phyloP scores from a whole-genome alignment of 108 stramenopile genomes.

The Nannochloropsis granulata region DNA sequence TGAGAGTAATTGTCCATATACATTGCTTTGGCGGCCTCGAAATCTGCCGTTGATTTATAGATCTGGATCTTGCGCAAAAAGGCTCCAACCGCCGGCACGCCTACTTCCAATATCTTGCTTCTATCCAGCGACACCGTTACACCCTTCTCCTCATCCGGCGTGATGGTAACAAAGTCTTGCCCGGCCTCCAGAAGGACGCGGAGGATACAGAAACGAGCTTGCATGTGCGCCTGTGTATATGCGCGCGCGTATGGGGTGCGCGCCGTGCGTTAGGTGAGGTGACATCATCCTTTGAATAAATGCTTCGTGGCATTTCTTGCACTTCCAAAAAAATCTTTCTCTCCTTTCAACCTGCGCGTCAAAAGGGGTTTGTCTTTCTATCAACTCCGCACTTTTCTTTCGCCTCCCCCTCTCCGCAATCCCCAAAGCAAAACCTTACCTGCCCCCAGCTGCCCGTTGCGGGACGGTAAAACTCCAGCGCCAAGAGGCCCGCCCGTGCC shows the following conservation, averaged over 20 bases:
- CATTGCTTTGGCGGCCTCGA: not conserved
- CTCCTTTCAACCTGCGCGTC: too few relatives aligned
- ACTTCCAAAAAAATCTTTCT: too few relatives aligned
- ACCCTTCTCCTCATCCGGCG: not conserved
- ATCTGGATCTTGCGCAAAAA: not conserved
- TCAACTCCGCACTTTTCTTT: too few relatives aligned
- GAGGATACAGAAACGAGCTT: not conserved
- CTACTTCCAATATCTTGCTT: not conserved
- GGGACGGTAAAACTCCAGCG: not conserved
- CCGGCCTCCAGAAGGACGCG: conserved; percentile 1
- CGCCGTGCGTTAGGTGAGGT: too few relatives aligned
- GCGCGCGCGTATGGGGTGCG: too few relatives aligned
- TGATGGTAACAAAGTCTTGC: not conserved
- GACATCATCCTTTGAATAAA: too few relatives aligned
- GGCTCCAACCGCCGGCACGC: not conserved
- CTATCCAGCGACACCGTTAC: not conserved
- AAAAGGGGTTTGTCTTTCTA: too few relatives aligned
- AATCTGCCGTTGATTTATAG: not conserved
- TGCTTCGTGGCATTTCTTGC: too few relatives aligned
- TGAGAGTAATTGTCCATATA: not conserved
- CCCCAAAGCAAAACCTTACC: not conserved
- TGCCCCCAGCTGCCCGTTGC: not conserved
- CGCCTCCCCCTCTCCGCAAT: too few relatives aligned
- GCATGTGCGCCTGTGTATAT: not conserved
- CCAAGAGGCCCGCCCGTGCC: not conserved